Evolutionary conservation across 2,329 filamentous ascomycete genomes (phyloP).

Genomic region (Cryphonectria radicalis): DNA sequence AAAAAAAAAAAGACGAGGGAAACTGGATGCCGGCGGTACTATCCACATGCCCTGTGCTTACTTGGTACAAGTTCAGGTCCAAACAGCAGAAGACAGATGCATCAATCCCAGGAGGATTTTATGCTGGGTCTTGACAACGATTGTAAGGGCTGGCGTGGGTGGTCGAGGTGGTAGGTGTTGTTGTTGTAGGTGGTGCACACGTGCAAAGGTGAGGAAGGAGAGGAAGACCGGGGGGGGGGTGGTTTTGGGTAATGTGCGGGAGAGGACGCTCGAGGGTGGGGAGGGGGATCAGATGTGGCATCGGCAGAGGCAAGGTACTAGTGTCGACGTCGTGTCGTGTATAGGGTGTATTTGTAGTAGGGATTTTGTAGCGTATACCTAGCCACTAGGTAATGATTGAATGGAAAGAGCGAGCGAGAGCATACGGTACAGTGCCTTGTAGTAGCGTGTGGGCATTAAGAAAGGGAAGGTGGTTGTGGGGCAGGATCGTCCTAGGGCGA

Average conservation of each 20-base stretch:
- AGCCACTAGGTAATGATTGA: background rate
- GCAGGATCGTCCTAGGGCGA: conserved; percentile 1
- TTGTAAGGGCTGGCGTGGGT: background rate
- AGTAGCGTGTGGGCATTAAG: conserved; percentile 7
- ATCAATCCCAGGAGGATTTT: background rate
- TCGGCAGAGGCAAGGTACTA: conserved; percentile 11
- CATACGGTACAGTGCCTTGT: conserved; percentile 2
- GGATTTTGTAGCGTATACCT: background rate
- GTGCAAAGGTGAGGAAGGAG: conserved; percentile 7
- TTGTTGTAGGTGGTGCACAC: background rate
- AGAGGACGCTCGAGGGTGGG: conserved; percentile 3
- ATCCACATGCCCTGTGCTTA: background rate
- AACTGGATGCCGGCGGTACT: background rate
- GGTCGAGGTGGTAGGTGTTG: background rate
- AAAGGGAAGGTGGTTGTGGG: conserved; percentile 9
- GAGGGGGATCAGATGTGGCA: conserved; percentile 8
- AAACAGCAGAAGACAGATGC: background rate
- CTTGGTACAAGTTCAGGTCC: background rate
- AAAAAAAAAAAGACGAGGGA: background rate
- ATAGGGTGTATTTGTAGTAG: conserved; percentile 4
- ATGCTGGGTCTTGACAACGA: background rate
- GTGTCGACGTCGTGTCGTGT: background rate
- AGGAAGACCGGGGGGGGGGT: background rate
- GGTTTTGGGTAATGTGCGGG: background rate
- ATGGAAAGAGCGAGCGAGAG: background rate